Evolutionary conservation across 2,329 filamentous ascomycete genomes (phyloP), one percentile per base, ranked within the genome.

Genomic region (Fusarium dimerum): DNA sequence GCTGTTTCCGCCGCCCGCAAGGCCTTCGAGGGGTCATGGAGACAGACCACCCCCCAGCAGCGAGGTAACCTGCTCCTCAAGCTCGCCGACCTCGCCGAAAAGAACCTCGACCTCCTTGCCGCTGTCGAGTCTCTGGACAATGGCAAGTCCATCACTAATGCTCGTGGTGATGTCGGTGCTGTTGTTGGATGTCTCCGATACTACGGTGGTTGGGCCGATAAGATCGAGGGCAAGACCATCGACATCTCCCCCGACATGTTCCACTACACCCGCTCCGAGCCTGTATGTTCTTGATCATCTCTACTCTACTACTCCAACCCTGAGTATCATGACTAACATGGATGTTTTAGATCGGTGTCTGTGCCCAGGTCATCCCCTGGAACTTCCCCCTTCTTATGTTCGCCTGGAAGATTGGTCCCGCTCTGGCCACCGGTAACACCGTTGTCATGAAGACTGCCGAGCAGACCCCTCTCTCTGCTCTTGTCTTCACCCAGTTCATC

Each of bases 291-390:
- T 26, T 26, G 1, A 16, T 32, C 16, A 16, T n/a, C n/a, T 34
- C 18, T 29, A 40, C n/a, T 26, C 42, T 13, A 9, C 44, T 11
- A 13, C 17, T 3, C 30, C n/a, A n/a, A n/a, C n/a, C n/a, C n/a
- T n/a, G 17, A 44, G 39, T 52, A 15, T 38, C 13, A 12, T 30
- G 34, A 48, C 55, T 63, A 58, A 65, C 46, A 43, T 26, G 7
- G 2, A 11, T 12, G 26, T 29, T 39, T 43, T 43, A 73, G 69
- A 78, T 89, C 59, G 88, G 88, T 72, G 88, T 92, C 54, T 92
- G 90, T 72, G 91, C 87, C 67, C 90, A 94, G 73, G 92, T 93
- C 68, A 93, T 94, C 66, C 90, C 90, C 57, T 92, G 89, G 89
- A 93, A 93, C 79, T 93, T 91, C 77, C 89, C 89, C 8, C 77